Evolutionary conservation across 2,329 filamentous ascomycete species (phyloP).

Genomic region (Apiospora koreana): DNA sequence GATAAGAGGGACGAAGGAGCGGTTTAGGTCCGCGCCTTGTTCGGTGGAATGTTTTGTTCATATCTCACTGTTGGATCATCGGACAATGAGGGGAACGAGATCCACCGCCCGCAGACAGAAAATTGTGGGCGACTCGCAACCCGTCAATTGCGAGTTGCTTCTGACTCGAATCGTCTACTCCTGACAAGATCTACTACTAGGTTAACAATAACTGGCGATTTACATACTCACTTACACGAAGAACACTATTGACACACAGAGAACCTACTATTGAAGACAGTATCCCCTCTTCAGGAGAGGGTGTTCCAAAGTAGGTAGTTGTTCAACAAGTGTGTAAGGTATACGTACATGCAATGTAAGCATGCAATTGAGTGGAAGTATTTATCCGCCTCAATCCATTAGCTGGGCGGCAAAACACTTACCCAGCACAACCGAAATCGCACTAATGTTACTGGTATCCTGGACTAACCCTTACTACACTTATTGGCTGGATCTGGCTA

Average conservation of each 20-base stretch:
- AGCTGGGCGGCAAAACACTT: neutral
- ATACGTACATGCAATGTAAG: neutral
- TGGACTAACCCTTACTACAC: neutral
- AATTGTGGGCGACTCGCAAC: neutral
- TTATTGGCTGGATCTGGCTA: neutral
- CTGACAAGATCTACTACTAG: neutral
- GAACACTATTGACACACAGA: neutral
- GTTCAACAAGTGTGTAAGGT: neutral
- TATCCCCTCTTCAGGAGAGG: neutral
- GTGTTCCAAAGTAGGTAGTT: neutral
- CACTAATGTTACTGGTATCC: neutral
- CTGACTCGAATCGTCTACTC: neutral
- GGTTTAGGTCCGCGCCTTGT: slow-evolving; percentile 11
- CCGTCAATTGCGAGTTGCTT: too few relatives aligned
- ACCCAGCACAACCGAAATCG: neutral
- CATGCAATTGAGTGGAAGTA: too few relatives aligned
- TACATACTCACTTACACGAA: neutral
- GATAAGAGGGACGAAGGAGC: neutral
- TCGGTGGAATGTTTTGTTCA: neutral
- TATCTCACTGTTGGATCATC: neutral
- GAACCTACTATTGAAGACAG: neutral
- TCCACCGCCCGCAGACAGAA: neutral
- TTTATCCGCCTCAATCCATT: neutral
- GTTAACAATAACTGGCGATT: neutral
- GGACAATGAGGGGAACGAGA: neutral